Evolutionary conservation across 2,329 filamentous ascomycete genomes (phyloP), one percentile per base, ranked within the genome.

Genomic region (Colletotrichum orchidophilum): DNA sequence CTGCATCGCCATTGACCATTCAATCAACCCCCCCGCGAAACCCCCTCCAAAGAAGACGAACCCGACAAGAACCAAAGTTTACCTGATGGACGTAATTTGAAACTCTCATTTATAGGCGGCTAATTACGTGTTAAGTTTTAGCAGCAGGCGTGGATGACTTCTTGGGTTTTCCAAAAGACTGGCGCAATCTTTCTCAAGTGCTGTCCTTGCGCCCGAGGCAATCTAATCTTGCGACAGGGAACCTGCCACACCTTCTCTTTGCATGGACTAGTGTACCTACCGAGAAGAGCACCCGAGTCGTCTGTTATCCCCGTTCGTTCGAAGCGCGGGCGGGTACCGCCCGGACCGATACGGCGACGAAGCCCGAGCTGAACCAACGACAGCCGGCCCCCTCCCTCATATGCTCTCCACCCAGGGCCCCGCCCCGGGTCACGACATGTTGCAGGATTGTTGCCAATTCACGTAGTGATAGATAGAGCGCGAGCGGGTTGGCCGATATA

Each of bases 1-100:
- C 69, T 71, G 64, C 69, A 71, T 71, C 69, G 58, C 69, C 64
- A 59, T 63, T 53, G 21, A 60, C 60, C 60, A 63, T 31, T 53
- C 69, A 63, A 46, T 46, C 39, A 31, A 46, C 27, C 21, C 58
- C 29, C 42, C 35, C 24, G 53, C 54, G 18, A 29, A 50, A 53
- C 50, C 61, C 21, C 49, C 49, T 46, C 60, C 11, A 52, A 61
- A 61, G 12, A 31, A 21, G 49, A 53, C 29, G 21, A 24, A 26
- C 31, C 39, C 39, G 39, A 42, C 39, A 42, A 31, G 49, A n/a
- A 24, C 24, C 64, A 71, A 71, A 55, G 67, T 60, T 70, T 18
- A n/a, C n/a, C n/a, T n/a, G n/a, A n/a, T n/a, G n/a, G n/a, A n/a
- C n/a, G n/a, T n/a, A 2, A 15, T 29, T 31, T 21, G 21, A 46